Conservation (phyloP, 1,284 basidiomycete genomes). For the Entoloma clypeatum region DNA sequence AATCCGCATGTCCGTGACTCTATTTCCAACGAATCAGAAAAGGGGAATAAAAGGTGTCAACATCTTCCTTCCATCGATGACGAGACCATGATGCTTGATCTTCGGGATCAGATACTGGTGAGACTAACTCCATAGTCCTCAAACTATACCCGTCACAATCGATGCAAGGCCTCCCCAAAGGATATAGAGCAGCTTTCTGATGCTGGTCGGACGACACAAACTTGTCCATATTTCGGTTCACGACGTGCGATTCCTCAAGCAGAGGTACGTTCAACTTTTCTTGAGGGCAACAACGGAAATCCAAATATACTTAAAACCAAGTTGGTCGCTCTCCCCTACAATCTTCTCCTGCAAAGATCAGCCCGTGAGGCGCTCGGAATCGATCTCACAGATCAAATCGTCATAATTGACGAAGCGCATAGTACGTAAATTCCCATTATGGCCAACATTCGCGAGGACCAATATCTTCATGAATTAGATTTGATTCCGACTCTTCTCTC, state of each 20-base stretch:
- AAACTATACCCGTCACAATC: neutral
- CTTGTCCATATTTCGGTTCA: slow-evolving; percentile 94
- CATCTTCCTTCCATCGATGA: slow-evolving; percentile 79
- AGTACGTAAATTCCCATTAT: slow-evolving; percentile 50
- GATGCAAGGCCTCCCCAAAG: slow-evolving; percentile 71
- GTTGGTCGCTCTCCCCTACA: slow-evolving; percentile 92
- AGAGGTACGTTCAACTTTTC: slow-evolving; percentile 51
- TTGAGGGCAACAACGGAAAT: neutral
- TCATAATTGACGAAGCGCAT: slow-evolving; percentile 96
- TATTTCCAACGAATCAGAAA: slow-evolving; percentile 35
- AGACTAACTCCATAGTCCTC: slow-evolving; percentile 21
- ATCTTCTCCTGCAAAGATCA: slow-evolving; percentile 81
- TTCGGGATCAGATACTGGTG: slow-evolving; percentile 87
- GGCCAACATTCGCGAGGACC: neutral
- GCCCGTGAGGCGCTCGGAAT: slow-evolving; percentile 88
- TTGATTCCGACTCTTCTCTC: slow-evolving; percentile 86
- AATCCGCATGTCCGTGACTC: slow-evolving; percentile 2
- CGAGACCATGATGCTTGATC: slow-evolving; percentile 73
- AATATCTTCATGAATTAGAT: slow-evolving; percentile 42
- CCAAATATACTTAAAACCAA: slow-evolving; percentile 32
- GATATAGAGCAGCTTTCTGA: slow-evolving; percentile 92
- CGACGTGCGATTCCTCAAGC: slow-evolving; percentile 85
- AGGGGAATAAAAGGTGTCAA: slow-evolving; percentile 69
- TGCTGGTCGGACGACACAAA: slow-evolving; percentile 61
- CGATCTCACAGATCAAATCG: slow-evolving; percentile 76